A percentile compares a stretch with the other conserved stretches of the same genome.
These are phyloP conservation scores for Kwoniella heveanensis DNA, from an alignment of 768 basidiomycete genomes.

Conservation along the genomic window DNA sequence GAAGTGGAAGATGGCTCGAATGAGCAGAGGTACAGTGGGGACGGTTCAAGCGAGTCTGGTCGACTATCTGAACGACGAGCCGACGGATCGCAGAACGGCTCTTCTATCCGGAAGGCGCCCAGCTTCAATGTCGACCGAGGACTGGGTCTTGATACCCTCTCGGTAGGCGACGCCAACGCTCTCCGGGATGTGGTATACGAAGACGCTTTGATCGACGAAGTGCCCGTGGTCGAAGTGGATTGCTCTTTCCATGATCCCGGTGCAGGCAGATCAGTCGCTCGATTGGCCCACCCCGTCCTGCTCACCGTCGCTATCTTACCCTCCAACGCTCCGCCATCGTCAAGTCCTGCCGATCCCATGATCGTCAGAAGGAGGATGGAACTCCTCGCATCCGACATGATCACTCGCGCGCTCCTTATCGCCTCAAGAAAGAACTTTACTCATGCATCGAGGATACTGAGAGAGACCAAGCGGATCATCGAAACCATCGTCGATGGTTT, in stretches of 20 bases:
- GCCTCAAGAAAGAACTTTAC: slow-evolving; percentile 87
- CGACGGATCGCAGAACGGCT: slow-evolving; percentile 4
- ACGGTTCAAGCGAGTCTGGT: slow-evolving; percentile 29
- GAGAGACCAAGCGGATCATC: slow-evolving; percentile 76
- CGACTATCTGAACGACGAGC: neutral
- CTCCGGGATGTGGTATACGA: slow-evolving; percentile 67
- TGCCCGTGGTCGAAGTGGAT: slow-evolving; percentile 93
- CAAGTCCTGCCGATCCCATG: slow-evolving; percentile 60
- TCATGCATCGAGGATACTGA: slow-evolving; percentile 86
- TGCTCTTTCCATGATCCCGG: slow-evolving; percentile 92
- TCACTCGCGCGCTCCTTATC: slow-evolving; percentile 87
- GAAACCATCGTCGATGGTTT: slow-evolving; percentile 80
- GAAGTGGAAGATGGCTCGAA: slow-evolving; percentile 56
- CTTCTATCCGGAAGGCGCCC: slow-evolving; percentile 2
- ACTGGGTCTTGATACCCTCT: slow-evolving; percentile 36
- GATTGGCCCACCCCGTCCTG: slow-evolving; percentile 89
- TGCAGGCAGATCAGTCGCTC: slow-evolving; percentile 76
- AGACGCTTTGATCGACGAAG: slow-evolving; percentile 94
- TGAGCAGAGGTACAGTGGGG: slow-evolving; percentile 26
- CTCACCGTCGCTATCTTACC: slow-evolving; percentile 90
- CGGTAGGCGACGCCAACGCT: slow-evolving; percentile 33
- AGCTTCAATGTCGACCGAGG: slow-evolving; percentile 17
- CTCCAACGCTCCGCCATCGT: slow-evolving; percentile 52
- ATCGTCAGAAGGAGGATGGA: slow-evolving; percentile 96
- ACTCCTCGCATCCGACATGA: slow-evolving; percentile 94